A percentile compares a stretch with the other conserved stretches of the same genome.
Conservation (phyloP, 1,284 basidiomycete species). For the Malassezia slooffiae region DNA sequence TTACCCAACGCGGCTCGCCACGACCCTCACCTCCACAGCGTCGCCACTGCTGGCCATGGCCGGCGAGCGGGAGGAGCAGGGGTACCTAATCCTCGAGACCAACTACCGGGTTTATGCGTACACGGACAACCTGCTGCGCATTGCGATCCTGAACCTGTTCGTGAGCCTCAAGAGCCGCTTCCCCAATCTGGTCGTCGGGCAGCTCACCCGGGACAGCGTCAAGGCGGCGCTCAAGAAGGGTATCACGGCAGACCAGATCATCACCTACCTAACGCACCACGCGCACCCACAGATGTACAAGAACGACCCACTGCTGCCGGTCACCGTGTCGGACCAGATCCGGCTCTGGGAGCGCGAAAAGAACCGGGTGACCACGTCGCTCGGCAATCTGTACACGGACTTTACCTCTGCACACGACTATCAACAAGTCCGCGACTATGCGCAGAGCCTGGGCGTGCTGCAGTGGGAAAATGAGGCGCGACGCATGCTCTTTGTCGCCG, state of each 20-base stretch:
- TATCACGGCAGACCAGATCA: slow-evolving; percentile 94
- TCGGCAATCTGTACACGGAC: slow-evolving; percentile 63
- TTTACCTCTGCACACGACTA: slow-evolving; percentile 78
- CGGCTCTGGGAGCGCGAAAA: slow-evolving; percentile 94
- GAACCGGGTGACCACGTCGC: slow-evolving; percentile 59
- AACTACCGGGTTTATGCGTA: slow-evolving; percentile 98
- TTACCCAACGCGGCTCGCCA: slow-evolving; percentile 89
- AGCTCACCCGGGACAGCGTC: slow-evolving; percentile 86
- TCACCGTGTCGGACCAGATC: slow-evolving; percentile 95
- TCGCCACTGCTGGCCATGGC: slow-evolving; percentile 25
- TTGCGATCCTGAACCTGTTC: slow-evolving; percentile 89
- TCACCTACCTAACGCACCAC: slow-evolving; percentile 83
- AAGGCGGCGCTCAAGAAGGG: slow-evolving; percentile 86
- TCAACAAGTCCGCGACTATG: slow-evolving; percentile 73
- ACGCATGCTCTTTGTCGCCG: slow-evolving; percentile 70
- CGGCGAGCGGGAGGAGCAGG: slow-evolving; percentile 50
- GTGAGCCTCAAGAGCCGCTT: slow-evolving; percentile 84
- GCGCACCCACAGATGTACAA: slow-evolving; percentile 97
- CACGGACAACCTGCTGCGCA: slow-evolving; percentile 91
- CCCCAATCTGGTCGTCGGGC: slow-evolving; percentile 87
- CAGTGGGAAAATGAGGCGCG: slow-evolving; percentile 63
- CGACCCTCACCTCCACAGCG: slow-evolving; percentile 66
- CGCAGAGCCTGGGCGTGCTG: slow-evolving; percentile 66
- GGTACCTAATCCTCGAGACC: slow-evolving; percentile 91
- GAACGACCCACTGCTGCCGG: slow-evolving; percentile 79